Base-by-base conservation (phyloP, 768 basidiomycete genomes). In the Asterophora lycoperdoides region DNA sequence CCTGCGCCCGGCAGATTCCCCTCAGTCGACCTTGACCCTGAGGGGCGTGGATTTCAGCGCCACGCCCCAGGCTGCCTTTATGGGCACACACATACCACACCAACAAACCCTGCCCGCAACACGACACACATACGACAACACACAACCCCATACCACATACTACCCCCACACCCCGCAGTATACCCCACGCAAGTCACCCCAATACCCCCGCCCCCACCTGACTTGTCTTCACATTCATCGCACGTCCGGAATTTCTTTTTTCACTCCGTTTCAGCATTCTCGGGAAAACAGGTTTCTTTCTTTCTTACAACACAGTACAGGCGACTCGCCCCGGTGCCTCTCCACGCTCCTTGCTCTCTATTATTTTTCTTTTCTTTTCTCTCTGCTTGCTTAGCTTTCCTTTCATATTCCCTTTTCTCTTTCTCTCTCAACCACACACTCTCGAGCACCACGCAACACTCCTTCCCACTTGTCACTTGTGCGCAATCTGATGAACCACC, bases 151-250 rank as follows among this genome's bases (percentile, higher is more conserved):
- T 41, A 32, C 35, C 13, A 38, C 44, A 46, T 35, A 52, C 11
- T 26, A 32, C 40, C 19, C 7, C 5, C 13, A 40, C 19, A 41
- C 23, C 39, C 45, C 46, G 41, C 45, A 47, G 35, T 47, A 52
- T 52, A 52, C 51, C 51, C 51, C 28, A 23, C n/a, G 45, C 51
- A 52, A 52, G 51, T 52, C 51, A 34, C 15, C 19, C n/a, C 45
- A 23, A 52, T 52, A 49, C 48, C 47, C 47, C 35, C 46, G 34
- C 42, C 10, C 26, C 38, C 47, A 44, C 43, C 44, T 34, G 47
- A 44, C 52, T 49, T 49, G 47, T 45, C 34, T 26, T 17, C 48
- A 41, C 41, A 34, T n/a, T n/a, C n/a, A n/a, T 29, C 26, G 17
- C 19, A 28, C n/a, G 41, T 40, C 32, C 33, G 52, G 43, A 46